Evolutionary conservation across 192 early-diverging fungal genomes (phyloP).

Genomic region (Oehlia diaphana): DNA sequence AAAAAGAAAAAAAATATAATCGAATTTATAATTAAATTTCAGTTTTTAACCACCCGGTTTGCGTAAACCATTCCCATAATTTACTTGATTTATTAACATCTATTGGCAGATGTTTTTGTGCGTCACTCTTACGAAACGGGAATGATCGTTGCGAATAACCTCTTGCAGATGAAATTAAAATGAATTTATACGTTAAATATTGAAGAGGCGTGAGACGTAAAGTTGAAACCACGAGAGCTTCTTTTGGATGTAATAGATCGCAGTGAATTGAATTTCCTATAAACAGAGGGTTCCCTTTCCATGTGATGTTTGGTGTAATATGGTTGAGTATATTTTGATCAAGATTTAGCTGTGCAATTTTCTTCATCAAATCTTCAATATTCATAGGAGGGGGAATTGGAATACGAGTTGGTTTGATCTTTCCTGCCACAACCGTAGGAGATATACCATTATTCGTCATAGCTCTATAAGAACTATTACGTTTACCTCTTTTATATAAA

Average conservation of each 20-base stretch:
- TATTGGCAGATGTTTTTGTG: slow-evolving; percentile 84
- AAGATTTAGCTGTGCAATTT: not conserved
- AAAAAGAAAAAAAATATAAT: no score
- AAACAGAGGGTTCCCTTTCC: slow-evolving; percentile 8
- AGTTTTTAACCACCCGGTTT: slow-evolving; percentile 66
- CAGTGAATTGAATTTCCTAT: slow-evolving; percentile 30
- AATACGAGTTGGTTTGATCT: not conserved
- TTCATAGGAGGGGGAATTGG: slow-evolving; percentile 3
- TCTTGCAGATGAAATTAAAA: slow-evolving; percentile 64
- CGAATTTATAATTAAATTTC: no score
- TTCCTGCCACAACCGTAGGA: not conserved
- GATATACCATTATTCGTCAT: slow-evolving; percentile 3
- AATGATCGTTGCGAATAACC: slow-evolving; percentile 37
- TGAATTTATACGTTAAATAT: slow-evolving; percentile 81
- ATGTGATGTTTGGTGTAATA: not conserved
- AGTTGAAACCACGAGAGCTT: slow-evolving; percentile 72
- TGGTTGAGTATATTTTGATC: not conserved
- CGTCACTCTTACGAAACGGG: slow-evolving; percentile 86
- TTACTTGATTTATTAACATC: slow-evolving; percentile 94
- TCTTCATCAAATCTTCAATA: not conserved
- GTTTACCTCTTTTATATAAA: not conserved
- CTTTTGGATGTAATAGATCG: slow-evolving; percentile 60
- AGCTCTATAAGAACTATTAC: not conserved
- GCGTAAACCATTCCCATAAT: slow-evolving; percentile 87
- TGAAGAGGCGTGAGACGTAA: slow-evolving; percentile 81